phyloP scores from a whole-genome alignment of 2,329 filamentous ascomycete species.

The Trichophyton verrucosum region DNA sequence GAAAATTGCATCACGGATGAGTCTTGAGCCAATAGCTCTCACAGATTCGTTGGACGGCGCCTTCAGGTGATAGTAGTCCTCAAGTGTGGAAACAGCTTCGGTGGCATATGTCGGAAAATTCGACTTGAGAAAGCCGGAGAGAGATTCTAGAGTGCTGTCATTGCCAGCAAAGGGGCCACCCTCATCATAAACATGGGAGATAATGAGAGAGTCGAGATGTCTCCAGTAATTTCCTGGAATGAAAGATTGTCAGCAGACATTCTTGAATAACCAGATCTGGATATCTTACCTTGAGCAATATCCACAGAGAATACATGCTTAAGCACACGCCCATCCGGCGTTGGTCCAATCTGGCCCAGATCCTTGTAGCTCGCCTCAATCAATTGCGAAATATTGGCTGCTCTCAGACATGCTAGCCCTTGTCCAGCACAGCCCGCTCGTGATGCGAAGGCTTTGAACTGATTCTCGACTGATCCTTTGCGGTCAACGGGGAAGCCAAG shows the following conservation, averaged over 20 bases:
- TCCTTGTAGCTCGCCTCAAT: background rate
- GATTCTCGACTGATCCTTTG: conserved; percentile 8
- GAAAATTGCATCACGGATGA: background rate
- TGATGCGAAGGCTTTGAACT: background rate
- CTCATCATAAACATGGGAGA: conserved; percentile 26
- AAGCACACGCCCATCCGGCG: background rate
- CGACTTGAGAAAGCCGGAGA: background rate
- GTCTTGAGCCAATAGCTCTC: background rate
- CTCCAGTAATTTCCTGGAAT: conserved; percentile 24
- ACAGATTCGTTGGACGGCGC: background rate
- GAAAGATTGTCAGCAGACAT: background rate
- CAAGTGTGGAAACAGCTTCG: background rate
- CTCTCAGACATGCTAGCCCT: background rate
- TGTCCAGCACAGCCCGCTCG: background rate
- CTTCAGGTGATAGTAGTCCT: background rate
- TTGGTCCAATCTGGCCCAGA: background rate
- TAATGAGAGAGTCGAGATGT: conserved; percentile 20
- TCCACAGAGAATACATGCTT: conserved; percentile 22
- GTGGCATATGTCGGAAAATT: background rate
- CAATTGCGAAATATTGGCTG: conserved; percentile 1
- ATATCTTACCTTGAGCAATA: conserved; percentile 16
- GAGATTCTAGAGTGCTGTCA: background rate
- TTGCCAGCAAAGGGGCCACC: conserved; percentile 17
- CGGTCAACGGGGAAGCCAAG: conserved; percentile 17
- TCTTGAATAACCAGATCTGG: background rate